Evolutionary conservation across 495 filamentous ascomycete species (phyloP), one percentile per base, ranked within the genome.

Genomic region (Penicillium antarcticum): DNA sequence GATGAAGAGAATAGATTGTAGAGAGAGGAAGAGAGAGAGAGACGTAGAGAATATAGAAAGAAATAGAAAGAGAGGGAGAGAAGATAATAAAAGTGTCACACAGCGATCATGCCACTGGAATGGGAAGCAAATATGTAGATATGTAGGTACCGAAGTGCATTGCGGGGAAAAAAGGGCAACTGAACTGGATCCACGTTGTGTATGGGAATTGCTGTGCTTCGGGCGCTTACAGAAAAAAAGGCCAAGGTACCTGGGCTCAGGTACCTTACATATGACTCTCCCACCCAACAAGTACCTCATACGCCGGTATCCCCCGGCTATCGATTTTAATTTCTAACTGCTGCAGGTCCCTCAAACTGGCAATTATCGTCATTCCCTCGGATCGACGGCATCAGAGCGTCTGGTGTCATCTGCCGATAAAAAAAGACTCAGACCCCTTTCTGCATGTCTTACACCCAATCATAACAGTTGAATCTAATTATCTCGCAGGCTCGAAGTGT

Each of bases 181-280:
- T n/a, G n/a, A n/a, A n/a, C n/a, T n/a, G 36, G 36, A 16, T 32
- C 24, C 45, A 48, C 45, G 45, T 45, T 48, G 11, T 24, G 9
- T 14, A 17, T 12, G 11, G n/a, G 33, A 41, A 35, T 63, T 61
- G 47, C 55, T 51, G 63, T 62, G 68, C 58, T 57, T 68, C 61
- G 55, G 58, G 68, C 66, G 68, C 68, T 69, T 69, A 62, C 52
- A 23, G 42, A 44, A 50, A 59, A 66, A 59, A 34, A 42, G n/a
- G 38, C 33, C 36, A 42, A 49, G n/a, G 33, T 21, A 34, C 21
- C 14, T 42, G 44, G 53, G 12, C 3, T 2, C 2, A 36, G 34
- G 13, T n/a, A 36, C 34, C 34, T 16, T 13, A 14, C 9, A n/a
- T 24, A 21, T 26, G 39, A n/a, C 3, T 13, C 39, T 12, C 17